Conservation (phyloP, 2,329 filamentous ascomycete species). For the Ascochyta rabiei region DNA sequence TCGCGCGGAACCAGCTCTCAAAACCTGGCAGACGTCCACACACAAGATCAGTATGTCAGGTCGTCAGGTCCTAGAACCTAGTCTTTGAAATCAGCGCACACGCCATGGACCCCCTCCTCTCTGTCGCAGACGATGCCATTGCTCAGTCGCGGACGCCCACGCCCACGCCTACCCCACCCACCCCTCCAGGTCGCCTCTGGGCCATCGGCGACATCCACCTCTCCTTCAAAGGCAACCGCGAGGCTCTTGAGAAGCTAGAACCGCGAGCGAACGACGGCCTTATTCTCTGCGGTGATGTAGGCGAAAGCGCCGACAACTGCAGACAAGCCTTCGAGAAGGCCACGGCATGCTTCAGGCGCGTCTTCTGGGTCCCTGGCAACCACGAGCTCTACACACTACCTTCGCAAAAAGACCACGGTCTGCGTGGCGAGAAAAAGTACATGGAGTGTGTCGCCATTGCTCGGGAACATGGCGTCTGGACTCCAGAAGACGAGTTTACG, state of each 20-base stretch:
- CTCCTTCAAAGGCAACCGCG: conserved; percentile 54
- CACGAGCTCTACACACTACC: conserved; percentile 64
- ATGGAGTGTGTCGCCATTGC: conserved; percentile 61
- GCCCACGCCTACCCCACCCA: conserved; percentile 5
- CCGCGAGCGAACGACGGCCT: conserved; percentile 52
- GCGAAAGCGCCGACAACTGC: conserved; percentile 44
- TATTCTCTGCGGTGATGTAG: conserved; percentile 54
- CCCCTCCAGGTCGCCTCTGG: conserved; percentile 44
- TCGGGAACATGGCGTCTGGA: conserved; percentile 58
- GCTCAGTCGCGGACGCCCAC: conserved; percentile 7
- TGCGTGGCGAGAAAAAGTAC: conserved; percentile 61
- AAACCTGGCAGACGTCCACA: neutral
- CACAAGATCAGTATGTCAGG: neutral
- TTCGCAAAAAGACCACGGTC: conserved; percentile 43
- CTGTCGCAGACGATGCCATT: conserved; percentile 20
- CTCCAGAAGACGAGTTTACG: conserved; percentile 62
- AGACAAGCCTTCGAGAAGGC: conserved; percentile 47
- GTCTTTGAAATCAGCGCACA: neutral
- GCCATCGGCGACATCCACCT: conserved; percentile 56
- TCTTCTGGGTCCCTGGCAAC: conserved; percentile 65
- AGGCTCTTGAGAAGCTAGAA: conserved; percentile 51
- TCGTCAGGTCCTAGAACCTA: neutral
- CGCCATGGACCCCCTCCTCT: conserved; percentile 33
- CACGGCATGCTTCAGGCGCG: conserved; percentile 51
- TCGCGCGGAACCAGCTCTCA: neutral